Percentiles rank a stretch among this genome's conserved stretches.
These are phyloP conservation scores for Kluyveromyces marxianus DNA, from an alignment of 1,139 yeast species.

Conservation along the genomic window DNA sequence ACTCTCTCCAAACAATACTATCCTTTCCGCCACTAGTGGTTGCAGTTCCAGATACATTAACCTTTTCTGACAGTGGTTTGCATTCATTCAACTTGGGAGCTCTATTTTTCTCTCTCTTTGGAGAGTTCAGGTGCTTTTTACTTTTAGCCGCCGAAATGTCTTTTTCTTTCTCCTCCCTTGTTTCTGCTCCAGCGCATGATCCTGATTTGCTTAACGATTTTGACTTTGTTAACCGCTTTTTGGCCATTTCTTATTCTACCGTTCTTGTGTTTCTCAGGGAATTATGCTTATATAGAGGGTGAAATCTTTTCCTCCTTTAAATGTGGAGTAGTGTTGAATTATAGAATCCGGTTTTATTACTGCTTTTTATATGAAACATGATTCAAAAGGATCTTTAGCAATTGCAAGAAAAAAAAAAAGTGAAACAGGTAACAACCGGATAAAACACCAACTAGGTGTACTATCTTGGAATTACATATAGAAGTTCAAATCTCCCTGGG, in stretches of 20 bases:
- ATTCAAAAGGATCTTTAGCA: no score
- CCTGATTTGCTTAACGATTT: background rate
- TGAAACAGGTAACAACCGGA: no score
- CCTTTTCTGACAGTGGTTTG: no score
- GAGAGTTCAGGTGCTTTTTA: background rate
- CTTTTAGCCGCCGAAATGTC: slow-evolving; percentile 5
- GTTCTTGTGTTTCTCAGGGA: no score
- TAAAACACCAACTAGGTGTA: no score
- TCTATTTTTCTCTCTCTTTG: background rate
- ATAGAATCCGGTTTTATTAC: no score
- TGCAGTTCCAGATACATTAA: no score
- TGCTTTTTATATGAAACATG: no score
- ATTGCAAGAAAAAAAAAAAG: no score
- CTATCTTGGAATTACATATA: no score
- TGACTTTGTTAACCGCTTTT: background rate
- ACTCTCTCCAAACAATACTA: slow-evolving; percentile 2
- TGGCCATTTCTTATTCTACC: background rate
- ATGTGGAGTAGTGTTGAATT: background rate
- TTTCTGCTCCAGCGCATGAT: background rate
- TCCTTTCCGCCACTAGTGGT: background rate
- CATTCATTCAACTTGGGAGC: no score
- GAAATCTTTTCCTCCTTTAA: background rate
- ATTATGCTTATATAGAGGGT: background rate
- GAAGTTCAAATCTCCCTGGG: no score
- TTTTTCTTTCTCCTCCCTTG: background rate